These are phyloP conservation scores for Aspergillus sclerotioniger DNA, from an alignment of 495 filamentous ascomycete species.

Conservation along the genomic window DNA sequence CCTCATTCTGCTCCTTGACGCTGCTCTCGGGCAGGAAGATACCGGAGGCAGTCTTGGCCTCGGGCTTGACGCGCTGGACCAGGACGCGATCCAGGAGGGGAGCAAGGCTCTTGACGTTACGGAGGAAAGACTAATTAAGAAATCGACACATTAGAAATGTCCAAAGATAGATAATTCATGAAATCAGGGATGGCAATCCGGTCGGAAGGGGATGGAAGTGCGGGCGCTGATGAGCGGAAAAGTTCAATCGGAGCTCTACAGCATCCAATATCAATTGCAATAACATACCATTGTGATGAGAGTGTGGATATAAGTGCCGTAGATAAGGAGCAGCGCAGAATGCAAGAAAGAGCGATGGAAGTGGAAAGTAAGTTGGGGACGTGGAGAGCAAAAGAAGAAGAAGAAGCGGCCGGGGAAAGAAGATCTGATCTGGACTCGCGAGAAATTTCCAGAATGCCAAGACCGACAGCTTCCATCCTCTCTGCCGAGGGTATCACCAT, in stretches of 20 bases:
- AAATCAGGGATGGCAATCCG: not conserved
- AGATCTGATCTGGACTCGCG: conserved; percentile 43
- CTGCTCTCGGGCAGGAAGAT: conserved; percentile 97
- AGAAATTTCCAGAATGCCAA: conserved; percentile 60
- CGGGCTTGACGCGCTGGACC: conserved; percentile 96
- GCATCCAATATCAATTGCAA: not conserved
- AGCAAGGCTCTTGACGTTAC: conserved; percentile 90
- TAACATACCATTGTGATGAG: conserved; percentile 31
- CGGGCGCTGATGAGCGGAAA: conserved; percentile 4
- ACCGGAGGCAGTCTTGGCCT: conserved; percentile 90
- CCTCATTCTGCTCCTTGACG: conserved; percentile 98
- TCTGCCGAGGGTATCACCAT: conserved; percentile 34
- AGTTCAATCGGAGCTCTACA: conserved; percentile 10
- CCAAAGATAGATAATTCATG: conserved; percentile 2
- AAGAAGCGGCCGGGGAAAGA: conserved; percentile 28
- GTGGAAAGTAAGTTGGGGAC: conserved; percentile 24
- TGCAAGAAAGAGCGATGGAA: conserved; percentile 12
- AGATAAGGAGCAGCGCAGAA: conserved; percentile 1
- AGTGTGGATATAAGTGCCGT: conserved; percentile 8
- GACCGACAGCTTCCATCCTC: conserved; percentile 31
- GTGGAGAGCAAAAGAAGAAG: conserved; percentile 30
- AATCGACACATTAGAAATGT: conserved; percentile 7
- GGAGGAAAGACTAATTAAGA: conserved; percentile 60
- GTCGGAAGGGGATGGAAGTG: not conserved
- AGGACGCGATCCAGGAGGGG: conserved; percentile 98